Conservation (phyloP, 805 yeast species). For the Candida odintsovae region DNA sequence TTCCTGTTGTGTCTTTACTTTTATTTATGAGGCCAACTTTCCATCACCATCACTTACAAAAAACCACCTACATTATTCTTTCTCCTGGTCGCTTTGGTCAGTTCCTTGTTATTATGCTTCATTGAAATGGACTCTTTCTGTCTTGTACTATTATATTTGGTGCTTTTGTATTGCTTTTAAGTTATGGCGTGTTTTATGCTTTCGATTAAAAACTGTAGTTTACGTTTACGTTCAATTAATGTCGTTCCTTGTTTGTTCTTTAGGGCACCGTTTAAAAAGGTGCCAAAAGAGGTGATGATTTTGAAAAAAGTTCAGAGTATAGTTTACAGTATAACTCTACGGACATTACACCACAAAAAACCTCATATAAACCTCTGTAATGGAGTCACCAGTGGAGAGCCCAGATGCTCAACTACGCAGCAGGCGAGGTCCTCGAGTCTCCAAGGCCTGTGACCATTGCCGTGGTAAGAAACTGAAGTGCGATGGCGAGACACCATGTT, state of each 20-base stretch:
- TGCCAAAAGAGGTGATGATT: too few relatives aligned
- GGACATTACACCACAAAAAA: too few relatives aligned
- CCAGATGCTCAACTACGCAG: background rate
- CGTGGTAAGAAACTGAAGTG: slow-evolving; percentile 72
- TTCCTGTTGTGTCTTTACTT: background rate
- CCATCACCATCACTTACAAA: background rate
- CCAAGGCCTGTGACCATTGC: slow-evolving; percentile 42
- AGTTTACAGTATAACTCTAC: too few relatives aligned
- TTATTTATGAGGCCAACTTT: background rate
- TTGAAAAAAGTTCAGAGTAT: too few relatives aligned
- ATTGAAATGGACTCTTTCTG: background rate
- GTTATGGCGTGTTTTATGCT: background rate
- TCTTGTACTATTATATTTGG: background rate
- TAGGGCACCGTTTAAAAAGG: too few relatives aligned
- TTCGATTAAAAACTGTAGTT: background rate
- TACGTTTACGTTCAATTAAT: too few relatives aligned
- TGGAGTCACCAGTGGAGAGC: background rate
- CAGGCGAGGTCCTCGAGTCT: slow-evolving; percentile 22
- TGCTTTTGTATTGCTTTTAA: background rate
- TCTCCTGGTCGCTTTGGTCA: background rate
- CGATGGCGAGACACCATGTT: slow-evolving; percentile 73
- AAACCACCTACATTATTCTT: background rate
- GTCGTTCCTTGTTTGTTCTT: too few relatives aligned
- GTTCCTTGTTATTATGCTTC: background rate
- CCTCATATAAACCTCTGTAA: background rate